A percentile compares a stretch with the other conserved stretches of the same genome.
Evolutionary conservation across 1,139 yeast genomes (phyloP).

Genomic region (Pichia sp.): DNA sequence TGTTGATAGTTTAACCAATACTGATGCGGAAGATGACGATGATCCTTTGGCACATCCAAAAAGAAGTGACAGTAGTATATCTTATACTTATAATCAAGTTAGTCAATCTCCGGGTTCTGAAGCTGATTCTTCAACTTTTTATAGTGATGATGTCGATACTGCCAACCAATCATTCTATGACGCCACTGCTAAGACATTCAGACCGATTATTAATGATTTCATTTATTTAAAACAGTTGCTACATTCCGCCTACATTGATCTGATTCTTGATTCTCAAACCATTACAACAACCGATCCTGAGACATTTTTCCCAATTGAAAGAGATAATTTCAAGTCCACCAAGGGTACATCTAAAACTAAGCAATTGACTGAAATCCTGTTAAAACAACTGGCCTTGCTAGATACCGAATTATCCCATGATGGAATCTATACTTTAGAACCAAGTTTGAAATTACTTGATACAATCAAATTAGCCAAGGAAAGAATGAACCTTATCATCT

Average conservation of each 20-base stretch:
- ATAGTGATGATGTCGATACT: constrained; percentile 15
- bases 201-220: constrained; percentile 70
- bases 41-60: too few species aligned
- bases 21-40: too few species aligned
- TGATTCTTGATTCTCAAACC: constrained; percentile 68
- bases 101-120: background rate
- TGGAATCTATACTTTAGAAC: constrained; percentile 47
- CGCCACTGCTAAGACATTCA: constrained; percentile 35
- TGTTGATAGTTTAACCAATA: too few species aligned
- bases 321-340: constrained; percentile 36
- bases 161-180: constrained; percentile 31
- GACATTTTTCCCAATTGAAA: constrained; percentile 58
- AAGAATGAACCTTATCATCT: constrained; percentile 43
- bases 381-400: constrained; percentile 11
- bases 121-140: constrained; percentile 11
- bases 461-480: constrained; percentile 47
- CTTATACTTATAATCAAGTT: background rate
- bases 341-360: constrained; percentile 1
- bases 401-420: constrained; percentile 43
- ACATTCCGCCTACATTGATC: constrained; percentile 59
- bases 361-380: constrained; percentile 8
- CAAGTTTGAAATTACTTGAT: constrained; percentile 45
- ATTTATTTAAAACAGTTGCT: constrained; percentile 71
- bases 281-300: constrained; percentile 74
- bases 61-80: background rate